Percentiles rank a stretch among this genome's conserved stretches.
Evolutionary conservation across 805 yeast species (phyloP).

Genomic region (Brettanomyces sp.): DNA sequence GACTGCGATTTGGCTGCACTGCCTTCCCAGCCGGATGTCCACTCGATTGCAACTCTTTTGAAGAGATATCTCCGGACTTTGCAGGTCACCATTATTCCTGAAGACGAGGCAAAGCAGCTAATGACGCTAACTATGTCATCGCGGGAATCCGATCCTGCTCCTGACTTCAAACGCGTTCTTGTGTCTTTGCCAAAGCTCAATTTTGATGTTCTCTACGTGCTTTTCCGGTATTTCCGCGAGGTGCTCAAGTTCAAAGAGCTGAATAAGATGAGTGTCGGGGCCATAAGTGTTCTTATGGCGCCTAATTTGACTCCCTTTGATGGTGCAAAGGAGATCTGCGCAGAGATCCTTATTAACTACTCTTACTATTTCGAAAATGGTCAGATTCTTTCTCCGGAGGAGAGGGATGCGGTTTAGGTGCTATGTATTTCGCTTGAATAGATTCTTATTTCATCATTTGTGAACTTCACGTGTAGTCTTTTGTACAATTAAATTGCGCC

Average conservation of each 20-base stretch:
- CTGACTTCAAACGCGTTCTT: conserved; percentile 21
- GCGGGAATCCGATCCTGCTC: conserved; percentile 12
- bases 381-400: background rate
- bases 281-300: conserved; percentile 34
- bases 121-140: conserved; percentile 22
- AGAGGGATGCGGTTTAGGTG: background rate
- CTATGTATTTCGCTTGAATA: too few species aligned
- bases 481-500: too few species aligned
- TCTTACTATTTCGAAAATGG: conserved; percentile 16
- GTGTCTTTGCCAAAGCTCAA: conserved; percentile 46
- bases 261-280: conserved; percentile 80
- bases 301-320: conserved; percentile 26
- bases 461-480: too few species aligned
- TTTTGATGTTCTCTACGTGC: conserved; percentile 47
- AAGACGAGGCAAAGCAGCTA: conserved; percentile 24
- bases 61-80: conserved; percentile 75
- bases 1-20: conserved; percentile 58
- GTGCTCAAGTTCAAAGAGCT: conserved; percentile 50
- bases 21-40: conserved; percentile 43
- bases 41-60: conserved; percentile 78
- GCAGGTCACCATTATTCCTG: conserved; percentile 60
- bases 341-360: conserved; percentile 23
- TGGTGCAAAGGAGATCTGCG: conserved; percentile 25
- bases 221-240: conserved; percentile 59
- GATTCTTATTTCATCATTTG: too few species aligned